Conservation (phyloP, 2,329 filamentous ascomycete species). For the Rachicladosporium sp. region DNA sequence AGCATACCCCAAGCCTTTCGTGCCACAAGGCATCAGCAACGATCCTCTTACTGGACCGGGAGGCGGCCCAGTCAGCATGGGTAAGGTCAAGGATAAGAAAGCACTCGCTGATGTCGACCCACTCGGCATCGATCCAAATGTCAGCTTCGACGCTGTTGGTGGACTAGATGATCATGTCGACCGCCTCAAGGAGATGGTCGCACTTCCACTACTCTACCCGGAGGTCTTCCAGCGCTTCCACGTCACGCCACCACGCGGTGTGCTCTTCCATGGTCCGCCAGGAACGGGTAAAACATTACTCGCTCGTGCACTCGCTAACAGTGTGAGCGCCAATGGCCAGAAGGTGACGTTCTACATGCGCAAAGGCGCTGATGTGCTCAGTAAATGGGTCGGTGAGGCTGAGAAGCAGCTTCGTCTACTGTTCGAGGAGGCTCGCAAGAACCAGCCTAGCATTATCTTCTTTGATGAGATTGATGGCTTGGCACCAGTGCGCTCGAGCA, state of each 20-base stretch:
- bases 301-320: constrained; percentile 82
- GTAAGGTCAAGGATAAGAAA: constrained; percentile 87
- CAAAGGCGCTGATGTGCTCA: constrained; percentile 92
- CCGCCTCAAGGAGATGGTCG: constrained; percentile 97
- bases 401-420: constrained; percentile 86
- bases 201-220: constrained; percentile 83
- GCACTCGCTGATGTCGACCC: constrained; percentile 88
- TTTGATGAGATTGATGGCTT: constrained; percentile 98
- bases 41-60: constrained; percentile 45
- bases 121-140: constrained; percentile 79
- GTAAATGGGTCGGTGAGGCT: constrained; percentile 98
- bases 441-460: constrained; percentile 97
- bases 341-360: constrained; percentile 99
- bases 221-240: constrained; percentile 87
- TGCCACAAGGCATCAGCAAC: constrained; percentile 45
- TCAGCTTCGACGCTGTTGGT: constrained; percentile 90
- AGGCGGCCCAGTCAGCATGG: constrained; percentile 62
- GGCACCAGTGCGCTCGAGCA: constrained; percentile 89
- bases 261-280: constrained; percentile 91
- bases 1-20: constrained; percentile 35
- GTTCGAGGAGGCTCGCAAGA: constrained; percentile 91
- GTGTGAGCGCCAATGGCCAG: constrained; percentile 63
- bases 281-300: constrained; percentile 97
- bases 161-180: constrained; percentile 89
- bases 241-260: constrained; percentile 85